Evolutionary conservation across 306 rosid species (phyloP).

Genomic region (Aeschynomene evenia): DNA sequence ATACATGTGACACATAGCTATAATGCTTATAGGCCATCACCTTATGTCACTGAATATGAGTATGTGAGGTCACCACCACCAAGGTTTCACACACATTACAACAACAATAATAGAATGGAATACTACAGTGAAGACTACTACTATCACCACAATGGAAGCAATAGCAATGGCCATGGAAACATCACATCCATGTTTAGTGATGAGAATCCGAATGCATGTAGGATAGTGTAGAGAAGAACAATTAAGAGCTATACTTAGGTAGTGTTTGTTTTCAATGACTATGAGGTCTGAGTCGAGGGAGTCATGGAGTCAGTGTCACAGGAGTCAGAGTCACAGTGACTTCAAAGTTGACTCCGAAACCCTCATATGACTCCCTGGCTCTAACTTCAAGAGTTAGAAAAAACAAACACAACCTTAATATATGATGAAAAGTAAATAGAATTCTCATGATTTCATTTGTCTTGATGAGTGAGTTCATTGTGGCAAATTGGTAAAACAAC

Average conservation of each 20-base stretch:
- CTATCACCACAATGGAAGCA: conserved; percentile 32
- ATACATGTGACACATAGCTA: conserved; percentile 61
- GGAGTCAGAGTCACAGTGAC: no score
- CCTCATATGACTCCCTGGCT: no score
- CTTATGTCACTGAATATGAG: conserved; percentile 60
- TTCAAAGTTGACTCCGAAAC: no score
- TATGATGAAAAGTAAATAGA: conserved; percentile 8
- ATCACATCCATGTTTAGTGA: conserved; percentile 79
- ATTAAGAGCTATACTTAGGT: background rate
- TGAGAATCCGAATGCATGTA: conserved; percentile 90
- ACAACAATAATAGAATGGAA: conserved; percentile 40
- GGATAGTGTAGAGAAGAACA: conserved; percentile 51
- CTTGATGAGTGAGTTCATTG: conserved; percentile 12
- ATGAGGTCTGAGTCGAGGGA: no score
- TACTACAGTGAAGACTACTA: conserved; percentile 44
- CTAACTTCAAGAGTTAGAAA: no score
- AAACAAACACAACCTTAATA: no score
- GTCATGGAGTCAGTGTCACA: no score
- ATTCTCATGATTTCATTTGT: conserved; percentile 19
- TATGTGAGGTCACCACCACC: conserved; percentile 56
- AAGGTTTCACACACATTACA: conserved; percentile 34
- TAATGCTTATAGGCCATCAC: conserved; percentile 58
- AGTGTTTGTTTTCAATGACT: no score
- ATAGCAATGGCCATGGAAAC: conserved; percentile 39
- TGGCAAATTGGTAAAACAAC: conserved; percentile 22